Base-by-base conservation (phyloP, 768 basidiomycete species). In the Termitomyces sp. region DNA sequence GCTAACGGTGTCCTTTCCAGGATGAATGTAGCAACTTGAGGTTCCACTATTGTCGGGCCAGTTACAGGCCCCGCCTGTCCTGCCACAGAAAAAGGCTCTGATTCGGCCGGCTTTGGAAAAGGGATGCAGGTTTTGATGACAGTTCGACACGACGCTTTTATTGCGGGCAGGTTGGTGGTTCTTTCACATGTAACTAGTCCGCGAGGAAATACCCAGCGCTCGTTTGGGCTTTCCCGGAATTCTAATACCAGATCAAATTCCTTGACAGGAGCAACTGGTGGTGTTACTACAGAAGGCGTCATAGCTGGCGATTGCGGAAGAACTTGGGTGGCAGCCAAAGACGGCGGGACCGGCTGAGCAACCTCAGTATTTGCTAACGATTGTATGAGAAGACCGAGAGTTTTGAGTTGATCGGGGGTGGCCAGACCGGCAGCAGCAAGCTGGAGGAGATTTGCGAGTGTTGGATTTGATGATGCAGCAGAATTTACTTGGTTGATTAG, bases 171-270 rank as follows among this genome's bases (percentile, higher is more conserved):
- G 57, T 78, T 74, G 24, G 61, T 57, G 32, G 65, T 62, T 56
- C 69, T 69, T 60, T 87, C 80, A 59, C 76, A 83, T 31, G 78
- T 69, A 8, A 78, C 78, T 5, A 77, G 74, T 22, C 81, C 83
- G 32, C 87, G 81, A 52, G 90, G 88, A 54, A 92, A 74, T 6
- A 87, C 63, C 81, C 83, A 86, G n/a, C 84, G 79, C 47, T 89
- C 87, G 43, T 74, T 73, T 3, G 82, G 75, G 5, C 73, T 71
- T 64, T 91, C 90, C 50, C 77, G 72, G 61, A 89, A 91, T 64
- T 89, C 87, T 52, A 92, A 65, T 24, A 91, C 81, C 1, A 92
- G 66, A 65, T 92, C 90, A 63, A 85, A 88, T n/a, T 82, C 80
- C 64, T 79, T 85, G 34, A 77, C 66, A 18, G 79, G 66, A 43